These are phyloP conservation scores for Physocladia obscura DNA, from an alignment of 192 early-diverging fungal genomes.

Conservation along the genomic window DNA sequence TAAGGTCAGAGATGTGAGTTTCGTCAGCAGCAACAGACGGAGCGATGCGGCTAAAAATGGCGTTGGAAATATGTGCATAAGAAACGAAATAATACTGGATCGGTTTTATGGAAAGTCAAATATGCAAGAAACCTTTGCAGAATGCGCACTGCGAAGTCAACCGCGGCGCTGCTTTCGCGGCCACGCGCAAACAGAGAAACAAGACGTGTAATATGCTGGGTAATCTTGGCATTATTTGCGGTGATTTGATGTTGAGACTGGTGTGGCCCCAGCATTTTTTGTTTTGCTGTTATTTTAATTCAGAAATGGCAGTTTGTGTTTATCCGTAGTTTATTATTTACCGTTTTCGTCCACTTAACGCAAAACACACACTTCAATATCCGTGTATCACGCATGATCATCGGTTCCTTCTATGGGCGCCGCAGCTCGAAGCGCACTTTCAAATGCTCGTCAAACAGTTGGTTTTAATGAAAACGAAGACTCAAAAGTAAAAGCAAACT, in stretches of 20 bases:
- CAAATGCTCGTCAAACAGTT: conserved; percentile 4
- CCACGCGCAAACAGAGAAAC: not conserved
- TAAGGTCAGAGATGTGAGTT: conserved; percentile 55
- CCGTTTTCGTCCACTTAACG: not conserved
- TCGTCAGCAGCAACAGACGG: conserved; percentile 58
- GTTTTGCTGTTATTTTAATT: not conserved
- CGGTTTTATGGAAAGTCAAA: not conserved
- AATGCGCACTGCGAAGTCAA: conserved; percentile 13
- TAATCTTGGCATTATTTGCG: too few species aligned
- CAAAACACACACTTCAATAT: too few species aligned
- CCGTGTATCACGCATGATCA: too few species aligned
- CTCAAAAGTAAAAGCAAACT: not conserved
- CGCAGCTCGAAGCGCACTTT: conserved; percentile 3
- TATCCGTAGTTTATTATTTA: not conserved
- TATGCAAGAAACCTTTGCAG: conserved; percentile 9
- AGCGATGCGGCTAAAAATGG: conserved; percentile 60
- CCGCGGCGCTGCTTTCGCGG: not conserved
- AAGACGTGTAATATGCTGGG: too few species aligned
- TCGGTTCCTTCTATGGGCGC: too few species aligned
- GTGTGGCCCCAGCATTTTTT: not conserved
- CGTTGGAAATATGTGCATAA: too few species aligned
- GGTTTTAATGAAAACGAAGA: not conserved
- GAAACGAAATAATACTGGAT: not conserved
- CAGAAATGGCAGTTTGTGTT: too few species aligned
- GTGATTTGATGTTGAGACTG: too few species aligned